These are phyloP conservation scores for Andrographis paniculata DNA, from an alignment of 305 asterid species.

Conservation along the genomic window DNA sequence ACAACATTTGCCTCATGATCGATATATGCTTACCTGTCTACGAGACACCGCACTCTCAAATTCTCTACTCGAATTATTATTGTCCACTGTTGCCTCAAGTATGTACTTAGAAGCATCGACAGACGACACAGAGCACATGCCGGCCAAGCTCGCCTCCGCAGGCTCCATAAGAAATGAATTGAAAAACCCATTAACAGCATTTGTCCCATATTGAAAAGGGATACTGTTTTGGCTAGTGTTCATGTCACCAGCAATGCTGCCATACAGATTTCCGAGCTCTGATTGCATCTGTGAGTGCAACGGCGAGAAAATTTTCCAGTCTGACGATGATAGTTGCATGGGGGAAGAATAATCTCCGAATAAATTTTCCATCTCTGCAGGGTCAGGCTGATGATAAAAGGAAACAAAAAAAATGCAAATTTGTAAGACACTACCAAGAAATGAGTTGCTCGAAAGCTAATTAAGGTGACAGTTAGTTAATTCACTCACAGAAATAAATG, in stretches of 20 bases:
- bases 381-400: constrained; percentile 36
- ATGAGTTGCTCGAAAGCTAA: background rate
- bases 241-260: constrained; percentile 25
- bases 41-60: constrained; percentile 55
- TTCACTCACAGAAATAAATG: constrained; percentile 45
- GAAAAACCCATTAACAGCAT: constrained; percentile 48
- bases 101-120: constrained; percentile 18
- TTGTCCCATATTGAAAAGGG: constrained; percentile 40
- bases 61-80: constrained; percentile 50
- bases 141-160: constrained; percentile 35
- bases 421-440: background rate
- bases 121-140: constrained; percentile 15
- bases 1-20: background rate
- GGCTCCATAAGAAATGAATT: constrained; percentile 39
- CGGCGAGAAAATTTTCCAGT: constrained; percentile 60
- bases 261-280: constrained; percentile 18
- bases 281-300: constrained; percentile 58
- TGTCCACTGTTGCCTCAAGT: constrained; percentile 15
- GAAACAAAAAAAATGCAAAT: constrained; percentile 6
- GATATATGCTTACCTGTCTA: constrained; percentile 35
- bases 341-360: constrained; percentile 32
- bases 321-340: constrained; percentile 27
- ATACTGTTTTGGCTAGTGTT: constrained; percentile 17
- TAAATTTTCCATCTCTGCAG: constrained; percentile 51
- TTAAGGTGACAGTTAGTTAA: background rate